Conservation (phyloP, 805 yeast genomes). For the Candida ficus region DNA sequence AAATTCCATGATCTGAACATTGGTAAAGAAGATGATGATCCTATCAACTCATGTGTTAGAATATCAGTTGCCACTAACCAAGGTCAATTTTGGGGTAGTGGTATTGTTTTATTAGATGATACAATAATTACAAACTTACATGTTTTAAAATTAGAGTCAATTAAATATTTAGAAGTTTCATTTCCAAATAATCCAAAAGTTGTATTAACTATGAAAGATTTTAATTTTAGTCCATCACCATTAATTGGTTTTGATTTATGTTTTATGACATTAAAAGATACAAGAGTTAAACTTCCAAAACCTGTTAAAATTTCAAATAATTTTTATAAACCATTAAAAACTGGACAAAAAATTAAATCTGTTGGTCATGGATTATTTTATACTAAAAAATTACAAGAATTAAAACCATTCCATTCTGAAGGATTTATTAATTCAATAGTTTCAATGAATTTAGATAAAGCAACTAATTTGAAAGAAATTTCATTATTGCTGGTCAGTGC, state of each 20-base stretch:
- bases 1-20: too few species aligned
- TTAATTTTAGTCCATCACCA: slow-evolving; percentile 13
- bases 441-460: slow-evolving; percentile 10
- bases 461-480: not conserved
- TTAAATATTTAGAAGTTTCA: slow-evolving; percentile 11
- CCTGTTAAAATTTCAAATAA: slow-evolving; percentile 12
- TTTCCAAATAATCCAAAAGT: slow-evolving; percentile 9
- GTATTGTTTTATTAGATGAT: slow-evolving; percentile 15
- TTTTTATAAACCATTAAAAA: slow-evolving; percentile 5
- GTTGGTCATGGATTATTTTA: slow-evolving; percentile 25
- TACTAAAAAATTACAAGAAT: slow-evolving; percentile 1
- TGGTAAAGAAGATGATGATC: slow-evolving; percentile 9
- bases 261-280: slow-evolving; percentile 15
- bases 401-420: slow-evolving; percentile 19
- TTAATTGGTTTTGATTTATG: slow-evolving; percentile 24
- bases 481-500: slow-evolving; percentile 23
- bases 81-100: slow-evolving; percentile 27
- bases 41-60: slow-evolving; percentile 19
- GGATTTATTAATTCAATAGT: slow-evolving; percentile 20
- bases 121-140: slow-evolving; percentile 24
- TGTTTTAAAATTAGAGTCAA: slow-evolving; percentile 17
- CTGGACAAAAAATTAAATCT: slow-evolving; percentile 18
- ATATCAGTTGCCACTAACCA: slow-evolving; percentile 15
- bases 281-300: slow-evolving; percentile 1
- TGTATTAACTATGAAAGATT: slow-evolving; percentile 8